These are phyloP conservation scores for Cantharellus cinnabarinus DNA, from an alignment of 768 basidiomycete species.

Conservation along the genomic window DNA sequence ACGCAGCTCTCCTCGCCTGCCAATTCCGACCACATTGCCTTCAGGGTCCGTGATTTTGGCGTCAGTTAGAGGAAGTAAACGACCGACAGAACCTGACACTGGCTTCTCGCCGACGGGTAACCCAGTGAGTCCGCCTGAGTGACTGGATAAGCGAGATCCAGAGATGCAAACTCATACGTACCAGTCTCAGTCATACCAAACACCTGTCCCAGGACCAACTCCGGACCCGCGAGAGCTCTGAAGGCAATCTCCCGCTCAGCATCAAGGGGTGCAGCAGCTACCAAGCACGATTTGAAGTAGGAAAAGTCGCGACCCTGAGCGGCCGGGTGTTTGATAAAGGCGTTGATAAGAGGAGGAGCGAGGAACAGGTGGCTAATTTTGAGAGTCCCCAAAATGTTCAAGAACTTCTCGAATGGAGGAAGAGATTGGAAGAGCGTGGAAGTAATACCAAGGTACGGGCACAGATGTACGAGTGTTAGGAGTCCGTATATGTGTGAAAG, in stretches of 20 bases:
- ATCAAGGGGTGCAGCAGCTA: not conserved
- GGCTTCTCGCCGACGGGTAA: not conserved
- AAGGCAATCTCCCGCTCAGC: not conserved
- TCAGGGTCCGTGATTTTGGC: not conserved
- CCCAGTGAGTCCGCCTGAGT: not conserved
- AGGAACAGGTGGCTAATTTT: not conserved
- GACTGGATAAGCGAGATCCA: not conserved
- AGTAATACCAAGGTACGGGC: not conserved
- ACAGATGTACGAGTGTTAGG: not conserved
- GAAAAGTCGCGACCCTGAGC: not conserved
- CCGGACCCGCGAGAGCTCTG: conserved; percentile 1
- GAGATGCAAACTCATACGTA: not conserved
- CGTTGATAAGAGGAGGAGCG: not conserved
- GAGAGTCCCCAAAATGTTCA: not conserved
- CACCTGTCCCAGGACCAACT: not conserved
- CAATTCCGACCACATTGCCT: not conserved
- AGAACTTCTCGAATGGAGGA: not conserved
- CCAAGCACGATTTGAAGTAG: not conserved
- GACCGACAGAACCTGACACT: not conserved
- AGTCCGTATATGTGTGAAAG: not conserved
- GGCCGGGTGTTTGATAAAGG: not conserved
- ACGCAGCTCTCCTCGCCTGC: conserved; percentile 7
- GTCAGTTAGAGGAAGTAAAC: not conserved
- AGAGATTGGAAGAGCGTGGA: not conserved
- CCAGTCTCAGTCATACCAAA: not conserved